Evolutionary conservation across 2,329 filamentous ascomycete species (phyloP).

Genomic region (Pseudogymnoascus destructans): DNA sequence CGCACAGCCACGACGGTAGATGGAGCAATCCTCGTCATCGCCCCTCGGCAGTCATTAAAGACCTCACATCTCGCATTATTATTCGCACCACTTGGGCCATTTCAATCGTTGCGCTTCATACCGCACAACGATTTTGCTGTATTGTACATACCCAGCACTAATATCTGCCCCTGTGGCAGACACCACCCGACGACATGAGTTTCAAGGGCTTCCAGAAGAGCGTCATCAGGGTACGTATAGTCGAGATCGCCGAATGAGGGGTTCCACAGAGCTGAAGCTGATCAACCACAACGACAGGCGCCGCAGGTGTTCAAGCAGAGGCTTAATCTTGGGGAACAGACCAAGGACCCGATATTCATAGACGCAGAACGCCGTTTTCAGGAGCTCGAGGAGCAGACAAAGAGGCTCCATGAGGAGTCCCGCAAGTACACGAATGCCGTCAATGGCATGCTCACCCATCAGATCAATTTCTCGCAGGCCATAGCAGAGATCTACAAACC

Average conservation of each 20-base stretch:
- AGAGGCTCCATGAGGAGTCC: conserved; percentile 91
- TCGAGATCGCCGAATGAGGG: neutral
- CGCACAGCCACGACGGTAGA: conserved; percentile 15
- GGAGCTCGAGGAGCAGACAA: conserved; percentile 90
- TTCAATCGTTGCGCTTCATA: conserved; percentile 5
- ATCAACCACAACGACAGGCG: conserved; percentile 38
- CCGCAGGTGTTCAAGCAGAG: conserved; percentile 83
- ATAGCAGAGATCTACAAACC: conserved; percentile 97
- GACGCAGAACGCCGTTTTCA: conserved; percentile 90
- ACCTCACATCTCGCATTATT: neutral
- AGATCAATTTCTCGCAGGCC: conserved; percentile 95
- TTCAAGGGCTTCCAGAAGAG: conserved; percentile 93
- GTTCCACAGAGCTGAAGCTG: conserved; percentile 12
- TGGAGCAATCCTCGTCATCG: conserved; percentile 22
- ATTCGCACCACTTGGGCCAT: neutral
- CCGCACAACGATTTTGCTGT: neutral
- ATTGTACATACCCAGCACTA: conserved; percentile 4
- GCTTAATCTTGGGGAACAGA: conserved; percentile 92
- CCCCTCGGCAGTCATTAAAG: conserved; percentile 5
- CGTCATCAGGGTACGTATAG: conserved; percentile 59
- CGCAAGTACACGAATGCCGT: conserved; percentile 97
- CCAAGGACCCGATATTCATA: conserved; percentile 87
- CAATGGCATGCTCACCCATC: conserved; percentile 92
- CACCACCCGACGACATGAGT: conserved; percentile 52
- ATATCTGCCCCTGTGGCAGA: neutral